These are phyloP conservation scores for Diophrys sp. DNA, from an alignment of 73 alveolate species.

Conservation along the genomic window DNA sequence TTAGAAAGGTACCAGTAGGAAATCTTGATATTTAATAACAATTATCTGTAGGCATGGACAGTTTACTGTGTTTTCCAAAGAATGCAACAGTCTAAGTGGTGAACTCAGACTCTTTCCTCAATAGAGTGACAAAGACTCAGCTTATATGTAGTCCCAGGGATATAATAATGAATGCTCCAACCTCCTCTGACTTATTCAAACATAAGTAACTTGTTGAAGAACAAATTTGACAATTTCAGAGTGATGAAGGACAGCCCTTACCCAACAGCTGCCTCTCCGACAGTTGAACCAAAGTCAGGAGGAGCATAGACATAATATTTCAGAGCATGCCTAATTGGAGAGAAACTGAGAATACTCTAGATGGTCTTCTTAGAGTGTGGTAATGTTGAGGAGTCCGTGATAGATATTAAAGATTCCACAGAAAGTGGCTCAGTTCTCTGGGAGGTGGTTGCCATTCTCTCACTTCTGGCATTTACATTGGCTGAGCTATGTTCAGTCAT, in stretches of 20 bases:
- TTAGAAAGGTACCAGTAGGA: too few species aligned
- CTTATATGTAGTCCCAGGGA: not conserved
- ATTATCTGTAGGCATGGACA: too few species aligned
- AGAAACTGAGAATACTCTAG: not conserved
- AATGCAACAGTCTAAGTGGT: not conserved
- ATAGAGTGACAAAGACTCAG: not conserved
- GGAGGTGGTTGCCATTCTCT: too few species aligned
- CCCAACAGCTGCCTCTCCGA: not conserved
- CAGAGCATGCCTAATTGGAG: not conserved
- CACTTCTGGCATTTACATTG: too few species aligned
- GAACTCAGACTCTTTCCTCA: not conserved
- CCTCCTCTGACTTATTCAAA: not conserved
- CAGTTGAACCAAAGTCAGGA: not conserved
- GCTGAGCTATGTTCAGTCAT: too few species aligned
- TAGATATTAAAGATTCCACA: too few species aligned
- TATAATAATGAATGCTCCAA: not conserved
- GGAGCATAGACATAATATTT: not conserved
- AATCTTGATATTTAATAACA: too few species aligned
- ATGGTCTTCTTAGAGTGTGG: too few species aligned
- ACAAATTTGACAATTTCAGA: not conserved
- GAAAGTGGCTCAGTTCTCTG: too few species aligned
- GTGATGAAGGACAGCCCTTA: not conserved
- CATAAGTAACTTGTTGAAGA: not conserved
- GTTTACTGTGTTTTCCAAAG: too few species aligned
- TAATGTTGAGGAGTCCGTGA: too few species aligned